phyloP scores from a whole-genome alignment of 495 filamentous ascomycete genomes.

The Hypoxylon trugodes region DNA sequence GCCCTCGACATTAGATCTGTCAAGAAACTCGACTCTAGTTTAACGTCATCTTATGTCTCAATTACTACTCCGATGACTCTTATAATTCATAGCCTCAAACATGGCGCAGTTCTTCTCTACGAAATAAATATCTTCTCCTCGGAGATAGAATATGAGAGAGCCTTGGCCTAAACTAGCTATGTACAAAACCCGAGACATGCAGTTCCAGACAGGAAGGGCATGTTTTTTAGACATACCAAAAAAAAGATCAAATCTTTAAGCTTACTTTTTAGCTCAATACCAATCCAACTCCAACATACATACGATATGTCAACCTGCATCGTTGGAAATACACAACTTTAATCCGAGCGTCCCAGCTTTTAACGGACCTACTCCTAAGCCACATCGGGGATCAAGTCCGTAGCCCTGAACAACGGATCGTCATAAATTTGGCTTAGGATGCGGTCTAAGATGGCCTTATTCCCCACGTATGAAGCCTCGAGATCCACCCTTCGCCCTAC shows the following conservation, averaged over 20 bases:
- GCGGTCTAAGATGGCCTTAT: conserved; percentile 21
- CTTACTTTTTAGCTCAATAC: conserved; percentile 4
- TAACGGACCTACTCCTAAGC: conserved; percentile 1
- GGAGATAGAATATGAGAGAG: too few relatives aligned
- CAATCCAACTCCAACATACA: conserved; percentile 2
- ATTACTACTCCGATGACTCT: too few relatives aligned
- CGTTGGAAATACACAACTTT: background rate
- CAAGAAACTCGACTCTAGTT: background rate
- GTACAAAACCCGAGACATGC: too few relatives aligned
- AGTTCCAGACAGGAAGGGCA: too few relatives aligned
- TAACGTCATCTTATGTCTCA: background rate
- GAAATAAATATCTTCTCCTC: too few relatives aligned
- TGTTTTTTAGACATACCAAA: too few relatives aligned
- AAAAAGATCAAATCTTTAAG: background rate
- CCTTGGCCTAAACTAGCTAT: too few relatives aligned
- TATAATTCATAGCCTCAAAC: too few relatives aligned
- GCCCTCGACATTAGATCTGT: background rate
- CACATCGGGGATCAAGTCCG: conserved; percentile 25
- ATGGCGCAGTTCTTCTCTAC: too few relatives aligned
- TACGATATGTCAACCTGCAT: background rate
- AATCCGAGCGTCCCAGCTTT: background rate
- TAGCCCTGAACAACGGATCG: conserved; percentile 13
- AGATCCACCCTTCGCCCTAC: conserved; percentile 23
- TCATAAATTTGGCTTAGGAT: conserved; percentile 15
- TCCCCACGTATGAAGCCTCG: conserved; percentile 32